Base-by-base conservation (phyloP, 371 early-diverging fungal species). In the Entomophthora muscae region DNA sequence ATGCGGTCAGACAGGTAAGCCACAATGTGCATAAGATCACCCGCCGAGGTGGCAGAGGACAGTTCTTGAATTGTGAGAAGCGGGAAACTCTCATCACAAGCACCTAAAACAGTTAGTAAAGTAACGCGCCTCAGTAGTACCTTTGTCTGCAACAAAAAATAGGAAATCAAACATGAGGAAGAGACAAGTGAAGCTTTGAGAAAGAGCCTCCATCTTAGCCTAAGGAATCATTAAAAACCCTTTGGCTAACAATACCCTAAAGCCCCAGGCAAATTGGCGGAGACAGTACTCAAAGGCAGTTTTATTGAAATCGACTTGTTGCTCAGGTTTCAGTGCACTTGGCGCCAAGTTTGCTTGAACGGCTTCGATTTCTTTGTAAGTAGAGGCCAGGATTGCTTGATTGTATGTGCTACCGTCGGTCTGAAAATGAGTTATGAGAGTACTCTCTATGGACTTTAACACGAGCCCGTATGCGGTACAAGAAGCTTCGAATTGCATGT, bases 1-100 rank as follows among this genome's bases (percentile, higher is more conserved):
- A 55, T 55, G 56, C 56, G 56, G 12, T 55, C 56, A 17, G 56
- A 55, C 3, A 55, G 56, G 28, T 55, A 55, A 55, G 17, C 28
- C 3, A 55, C 28, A 26, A 55, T 55, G n/a, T 55, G 28, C 7
- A 17, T 17, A 24, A 55, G 28, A 22, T 55, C 56, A 55, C 28
- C n/a, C 3, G 26, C 7, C 12, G 56, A 24, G n/a, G 28, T 12
- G n/a, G 56, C 10, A 26, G 56, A 22, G n/a, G 24, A 55, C 12
- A 55, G 3, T 26, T 55, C 56, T 55, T 55, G 12, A 55, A 55
- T 55, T n/a, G n/a, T 24, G 12, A 55, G 22, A 12, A 55, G 28
- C n/a, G 56, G 56, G 28, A 55, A 55, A 13, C 24, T 24, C n/a
- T 12, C 7, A n/a, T 55, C 56, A n/a, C 56, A 55, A 10, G 10